Evolutionary conservation across 768 basidiomycete species (phyloP), one percentile per base, ranked within the genome.

Genomic region (Lanmaoa rubissima): DNA sequence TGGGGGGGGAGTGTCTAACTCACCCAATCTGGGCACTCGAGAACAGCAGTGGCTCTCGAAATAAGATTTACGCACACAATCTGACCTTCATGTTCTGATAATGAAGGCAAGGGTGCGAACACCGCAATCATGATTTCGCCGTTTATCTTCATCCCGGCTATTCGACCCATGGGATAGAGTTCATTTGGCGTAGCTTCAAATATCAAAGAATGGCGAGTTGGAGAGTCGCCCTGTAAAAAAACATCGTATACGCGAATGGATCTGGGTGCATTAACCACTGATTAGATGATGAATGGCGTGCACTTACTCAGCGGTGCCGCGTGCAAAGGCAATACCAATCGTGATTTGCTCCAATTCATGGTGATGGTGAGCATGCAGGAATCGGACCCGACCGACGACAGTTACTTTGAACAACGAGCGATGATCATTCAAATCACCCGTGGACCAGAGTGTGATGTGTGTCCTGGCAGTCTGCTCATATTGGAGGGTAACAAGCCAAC

Each of bases 401-500:
- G 73, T 69, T 17, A 67, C 55, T 41, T 52, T 62, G 19, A 73
- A 70, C 31, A 69, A 67, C 35, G 67, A 64, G 57, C 65, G 67
- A 38, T 58, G 48, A 52, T 62, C 46, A 6, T 65, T 59, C 31
- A 69, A 42, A 61, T 72, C 68, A n/a, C 64, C 65, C 28, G 75
- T 58, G 45, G 73, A 77, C 78, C 81, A 82, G 12, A 84, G 63
- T 12, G 74, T 76, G 21, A 84, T 61, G 32, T 71, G 68, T 6
- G 78, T 74, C 9, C 74, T 72, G 48, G 73, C 70, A 2, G 59
- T 63, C 4, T 57, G 66, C 52, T 71, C 67, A 10, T 72, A 72
- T 53, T 76, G 74, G 28, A 80, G 71, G 26, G 76, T 76, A 5
- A 82, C 72, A 24, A 84, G 76, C 78, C 79, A 82, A 26, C 74